Base-by-base conservation (phyloP, 441 rosid genomes). In the Pelargonium myrrhifolium region DNA sequence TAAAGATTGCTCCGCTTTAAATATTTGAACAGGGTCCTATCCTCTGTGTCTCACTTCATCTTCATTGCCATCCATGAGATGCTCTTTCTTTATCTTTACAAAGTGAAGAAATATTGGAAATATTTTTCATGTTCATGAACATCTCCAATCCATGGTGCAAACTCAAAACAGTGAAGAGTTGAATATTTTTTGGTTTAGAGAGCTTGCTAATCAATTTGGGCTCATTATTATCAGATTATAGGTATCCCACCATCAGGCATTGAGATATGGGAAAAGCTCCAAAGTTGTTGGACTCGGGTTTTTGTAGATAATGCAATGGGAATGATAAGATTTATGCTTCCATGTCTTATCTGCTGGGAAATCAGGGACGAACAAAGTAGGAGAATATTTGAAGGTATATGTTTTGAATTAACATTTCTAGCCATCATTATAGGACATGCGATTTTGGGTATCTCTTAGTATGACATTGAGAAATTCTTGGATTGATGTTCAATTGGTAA, bases 181-280 rank as follows among this genome's bases (percentile, higher is more conserved):
- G 53, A 59, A 55, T 26, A n/a, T 24, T 58, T 21, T 77, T 43
- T 73, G 62, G 71, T 71, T 61, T 71, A 26, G 26, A 21, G 65
- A 72, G 67, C 49, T 72, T 72, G 64, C 78, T 75, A 71, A 73
- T 81, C 66, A 68, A 76, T 65, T 74, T 64, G 74, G 82, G 76
- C 71, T 72, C 74, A 72, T 76, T 69, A 64, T 75, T 62, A 68
- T 70, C 80, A 79, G 79, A 81, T 76, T 78, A 67, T 75, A 75
- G 72, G 73, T 71, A 69, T 77, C 74, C 76, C 72, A 72, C 74
- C 70, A 59, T 76, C 77, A 77, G 81, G 79, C 76, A 58, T 68
- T 72, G 70, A 26, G 53, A 67, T 65, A 37, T 72, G 72, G 76
- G 78, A 74, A 77, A 70, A 68, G 75, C 71, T 68, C 63, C 74